Conservation (phyloP, 1,284 basidiomycete species). For the Boletus semigastroideus region DNA sequence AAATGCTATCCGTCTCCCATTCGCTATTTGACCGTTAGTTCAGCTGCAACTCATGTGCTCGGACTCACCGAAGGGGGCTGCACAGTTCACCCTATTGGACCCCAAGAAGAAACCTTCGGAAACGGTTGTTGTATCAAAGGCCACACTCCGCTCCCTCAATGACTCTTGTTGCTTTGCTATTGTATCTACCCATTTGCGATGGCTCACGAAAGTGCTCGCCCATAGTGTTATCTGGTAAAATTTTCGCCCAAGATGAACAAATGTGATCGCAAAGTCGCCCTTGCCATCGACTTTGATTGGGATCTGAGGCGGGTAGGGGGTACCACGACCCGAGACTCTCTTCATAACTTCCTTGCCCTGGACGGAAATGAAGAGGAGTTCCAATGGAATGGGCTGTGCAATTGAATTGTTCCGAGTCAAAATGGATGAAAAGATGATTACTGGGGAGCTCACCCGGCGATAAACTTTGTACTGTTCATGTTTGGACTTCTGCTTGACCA, state of each 20-base stretch:
- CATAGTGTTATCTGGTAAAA: constrained; percentile 93
- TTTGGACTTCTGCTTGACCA: constrained; percentile 94
- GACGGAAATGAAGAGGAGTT: constrained; percentile 84
- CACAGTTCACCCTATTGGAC: constrained; percentile 86
- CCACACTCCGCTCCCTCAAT: constrained; percentile 80
- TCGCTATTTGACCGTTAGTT: constrained; percentile 49
- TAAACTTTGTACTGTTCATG: constrained; percentile 94
- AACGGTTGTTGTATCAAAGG: constrained; percentile 86
- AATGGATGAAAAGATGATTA: not conserved
- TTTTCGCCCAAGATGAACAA: constrained; percentile 91
- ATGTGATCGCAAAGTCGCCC: constrained; percentile 89
- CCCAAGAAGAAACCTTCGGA: constrained; percentile 89
- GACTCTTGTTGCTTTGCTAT: constrained; percentile 89
- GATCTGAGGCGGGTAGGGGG: constrained; percentile 43
- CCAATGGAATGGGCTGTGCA: constrained; percentile 88
- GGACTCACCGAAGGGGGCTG: constrained; percentile 87
- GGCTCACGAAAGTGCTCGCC: constrained; percentile 83
- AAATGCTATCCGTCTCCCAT: constrained; percentile 88
- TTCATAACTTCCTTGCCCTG: constrained; percentile 45
- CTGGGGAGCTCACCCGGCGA: constrained; percentile 65
- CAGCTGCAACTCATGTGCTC: not conserved
- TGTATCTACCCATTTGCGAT: constrained; percentile 94
- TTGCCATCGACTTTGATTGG: constrained; percentile 70
- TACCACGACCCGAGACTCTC: constrained; percentile 55
- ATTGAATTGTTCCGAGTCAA: constrained; percentile 6